Conservation (phyloP, 2,329 filamentous ascomycete genomes). For the Delphinella strobiligena region DNA sequence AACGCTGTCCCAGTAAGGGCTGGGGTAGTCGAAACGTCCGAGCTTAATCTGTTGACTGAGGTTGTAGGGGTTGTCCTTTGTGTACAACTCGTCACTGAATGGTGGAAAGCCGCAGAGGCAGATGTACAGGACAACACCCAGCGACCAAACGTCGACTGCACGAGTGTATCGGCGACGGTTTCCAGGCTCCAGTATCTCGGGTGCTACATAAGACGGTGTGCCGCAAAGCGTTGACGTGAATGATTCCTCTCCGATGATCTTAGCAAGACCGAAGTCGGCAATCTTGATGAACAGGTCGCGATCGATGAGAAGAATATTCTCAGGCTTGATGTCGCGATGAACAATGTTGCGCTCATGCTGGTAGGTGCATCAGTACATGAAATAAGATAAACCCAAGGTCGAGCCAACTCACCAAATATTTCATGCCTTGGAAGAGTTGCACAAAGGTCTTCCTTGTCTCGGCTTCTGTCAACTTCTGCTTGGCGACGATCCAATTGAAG, state of each 20-base stretch:
- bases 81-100: conserved; percentile 87
- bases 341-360: conserved; percentile 96
- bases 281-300: conserved; percentile 79
- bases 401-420: conserved; percentile 69
- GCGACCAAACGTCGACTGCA: conserved; percentile 90
- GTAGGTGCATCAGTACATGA: conserved; percentile 12
- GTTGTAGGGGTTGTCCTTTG: conserved; percentile 67
- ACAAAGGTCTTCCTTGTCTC: conserved; percentile 79
- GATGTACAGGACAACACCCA: conserved; percentile 96
- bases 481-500: conserved; percentile 89
- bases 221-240: conserved; percentile 93
- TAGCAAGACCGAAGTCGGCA: conserved; percentile 91
- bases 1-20: conserved; percentile 87
- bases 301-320: conserved; percentile 85
- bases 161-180: conserved; percentile 82
- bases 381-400: neutral
- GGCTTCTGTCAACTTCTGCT: conserved; percentile 72
- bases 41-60: conserved; percentile 81
- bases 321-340: conserved; percentile 93
- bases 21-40: conserved; percentile 86
- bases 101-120: conserved; percentile 94
- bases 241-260: conserved; percentile 96
- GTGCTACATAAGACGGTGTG: conserved; percentile 83
- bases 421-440: conserved; percentile 86
- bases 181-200: conserved; percentile 78